Percentiles rank a stretch among this genome's conserved stretches.
Conservation (phyloP, 805 yeast species). For the Sugiyamaella boreocaroliniensis region DNA sequence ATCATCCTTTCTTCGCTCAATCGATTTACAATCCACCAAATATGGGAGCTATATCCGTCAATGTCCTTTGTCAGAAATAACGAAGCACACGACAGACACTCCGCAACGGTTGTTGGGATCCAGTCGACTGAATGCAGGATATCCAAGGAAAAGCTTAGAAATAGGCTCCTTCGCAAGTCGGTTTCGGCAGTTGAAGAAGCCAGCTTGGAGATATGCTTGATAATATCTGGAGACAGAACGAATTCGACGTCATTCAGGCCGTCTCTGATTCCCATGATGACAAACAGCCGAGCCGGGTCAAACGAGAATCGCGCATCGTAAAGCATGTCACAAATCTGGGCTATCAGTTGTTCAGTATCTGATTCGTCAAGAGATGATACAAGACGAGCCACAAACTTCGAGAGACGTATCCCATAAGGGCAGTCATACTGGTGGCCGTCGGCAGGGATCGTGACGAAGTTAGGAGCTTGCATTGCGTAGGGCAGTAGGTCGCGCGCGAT, state of each 20-base stretch:
- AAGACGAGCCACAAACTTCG: constrained; percentile 40
- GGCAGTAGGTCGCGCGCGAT: constrained; percentile 46
- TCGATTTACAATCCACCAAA: too few relatives aligned
- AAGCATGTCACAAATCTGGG: constrained; percentile 39
- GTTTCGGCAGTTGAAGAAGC: constrained; percentile 13
- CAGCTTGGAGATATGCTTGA: constrained; percentile 13
- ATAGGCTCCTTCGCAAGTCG: constrained; percentile 12
- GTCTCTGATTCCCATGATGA: constrained; percentile 48
- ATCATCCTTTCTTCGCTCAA: too few relatives aligned
- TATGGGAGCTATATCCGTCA: too few relatives aligned
- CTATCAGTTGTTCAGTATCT: constrained; percentile 27
- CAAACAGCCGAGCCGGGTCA: constrained; percentile 64
- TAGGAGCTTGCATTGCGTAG: constrained; percentile 55
- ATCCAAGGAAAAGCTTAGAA: constrained; percentile 9
- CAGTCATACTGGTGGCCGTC: constrained; percentile 33
- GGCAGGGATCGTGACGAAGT: constrained; percentile 41
- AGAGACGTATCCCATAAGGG: constrained; percentile 49
- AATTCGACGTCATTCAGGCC: constrained; percentile 40
- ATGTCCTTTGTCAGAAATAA: too few relatives aligned
- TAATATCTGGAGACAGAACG: constrained; percentile 25
- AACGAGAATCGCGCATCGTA: constrained; percentile 45
- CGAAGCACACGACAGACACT: neutral
- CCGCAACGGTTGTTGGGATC: neutral
- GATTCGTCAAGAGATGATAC: constrained; percentile 28
- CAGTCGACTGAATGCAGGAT: constrained; percentile 12